Conservation (phyloP, 2,329 filamentous ascomycete genomes). For the Cladophialophora immunda region DNA sequence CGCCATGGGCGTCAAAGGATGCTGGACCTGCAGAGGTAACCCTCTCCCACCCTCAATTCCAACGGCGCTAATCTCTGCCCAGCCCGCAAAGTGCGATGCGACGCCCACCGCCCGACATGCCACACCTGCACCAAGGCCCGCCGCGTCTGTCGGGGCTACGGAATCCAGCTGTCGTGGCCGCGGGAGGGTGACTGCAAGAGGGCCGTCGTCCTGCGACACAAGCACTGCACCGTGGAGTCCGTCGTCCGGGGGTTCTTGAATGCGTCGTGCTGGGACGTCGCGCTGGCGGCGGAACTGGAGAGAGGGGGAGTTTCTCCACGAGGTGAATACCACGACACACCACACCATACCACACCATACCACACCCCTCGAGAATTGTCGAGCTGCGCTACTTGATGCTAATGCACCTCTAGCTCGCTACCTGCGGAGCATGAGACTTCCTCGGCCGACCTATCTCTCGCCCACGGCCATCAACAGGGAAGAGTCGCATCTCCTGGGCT, state of each 20-base stretch:
- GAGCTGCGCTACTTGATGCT: background rate
- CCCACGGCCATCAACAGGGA: conserved; percentile 23
- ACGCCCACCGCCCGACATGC: conserved; percentile 33
- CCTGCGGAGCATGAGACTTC: conserved; percentile 31
- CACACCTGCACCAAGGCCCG: conserved; percentile 35
- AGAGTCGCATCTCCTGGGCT: conserved; percentile 31
- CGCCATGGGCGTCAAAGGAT: background rate
- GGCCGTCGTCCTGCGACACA: conserved; percentile 26
- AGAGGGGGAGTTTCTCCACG: background rate
- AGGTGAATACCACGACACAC: background rate
- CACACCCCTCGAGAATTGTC: no score
- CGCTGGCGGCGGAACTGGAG: background rate
- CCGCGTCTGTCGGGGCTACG: conserved; percentile 36
- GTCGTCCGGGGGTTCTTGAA: background rate
- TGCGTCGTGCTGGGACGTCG: background rate
- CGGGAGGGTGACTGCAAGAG: conserved; percentile 34
- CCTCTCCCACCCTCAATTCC: background rate
- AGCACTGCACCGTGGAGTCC: conserved; percentile 6
- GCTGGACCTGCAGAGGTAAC: conserved; percentile 1
- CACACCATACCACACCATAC: no score
- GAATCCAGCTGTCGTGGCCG: conserved; percentile 37
- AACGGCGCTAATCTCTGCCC: background rate
- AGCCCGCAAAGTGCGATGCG: conserved; percentile 38
- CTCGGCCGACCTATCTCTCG: conserved; percentile 31
- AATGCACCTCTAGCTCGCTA: conserved; percentile 30